Base-by-base conservation (phyloP, 306 rosid genomes). In the Cicer arietinum region DNA sequence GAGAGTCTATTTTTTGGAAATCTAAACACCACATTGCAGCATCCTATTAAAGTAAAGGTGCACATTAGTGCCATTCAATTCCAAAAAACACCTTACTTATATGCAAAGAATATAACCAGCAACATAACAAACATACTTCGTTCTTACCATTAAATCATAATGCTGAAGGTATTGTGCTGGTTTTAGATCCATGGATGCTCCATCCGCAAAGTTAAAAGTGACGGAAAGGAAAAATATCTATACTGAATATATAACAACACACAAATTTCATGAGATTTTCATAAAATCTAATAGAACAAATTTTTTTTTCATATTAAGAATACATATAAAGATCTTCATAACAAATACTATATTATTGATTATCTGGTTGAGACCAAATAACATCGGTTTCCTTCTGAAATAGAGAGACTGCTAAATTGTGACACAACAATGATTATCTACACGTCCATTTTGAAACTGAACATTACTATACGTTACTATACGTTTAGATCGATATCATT, bases 111-210 rank as follows among this genome's bases (percentile, higher is more conserved):
- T 43, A 57, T 64, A 16, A 65, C 48, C 43, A 66, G 74, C 45
- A 37, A 46, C 17, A 43, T 58, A 14, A 59, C 62, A 43, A 77
- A 81, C 65, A 68, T 22, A 22, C 30, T 22, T 22, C 30, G 2
- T 57, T 77, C 95, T 85, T 83, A 91, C 99, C 75, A 75, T 20
- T 69, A 82, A 83, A 71, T 92, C 87, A 58, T 48, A 63, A 77
- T 61, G 90, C 65, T 83, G 52, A 84, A 94, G 97, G 87, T 94
- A 94, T 67, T 94, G 90, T 84, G 86, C 90, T 37, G 99, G 97
- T 81, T 89, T 94, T 84, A 94, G 86, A 81, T 90, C 85, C 96
- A 94, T 94, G 6, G 96, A 84, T 52, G 93, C 98, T 80, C 91
- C 86, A 17, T 87, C 94, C 6, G 61, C 96, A 79, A 94, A 94